Percentiles rank a stretch among this genome's conserved stretches.
These are phyloP conservation scores for Nicotiana benthamiana DNA, from an alignment of 257 asterid genomes.

Conservation along the genomic window DNA sequence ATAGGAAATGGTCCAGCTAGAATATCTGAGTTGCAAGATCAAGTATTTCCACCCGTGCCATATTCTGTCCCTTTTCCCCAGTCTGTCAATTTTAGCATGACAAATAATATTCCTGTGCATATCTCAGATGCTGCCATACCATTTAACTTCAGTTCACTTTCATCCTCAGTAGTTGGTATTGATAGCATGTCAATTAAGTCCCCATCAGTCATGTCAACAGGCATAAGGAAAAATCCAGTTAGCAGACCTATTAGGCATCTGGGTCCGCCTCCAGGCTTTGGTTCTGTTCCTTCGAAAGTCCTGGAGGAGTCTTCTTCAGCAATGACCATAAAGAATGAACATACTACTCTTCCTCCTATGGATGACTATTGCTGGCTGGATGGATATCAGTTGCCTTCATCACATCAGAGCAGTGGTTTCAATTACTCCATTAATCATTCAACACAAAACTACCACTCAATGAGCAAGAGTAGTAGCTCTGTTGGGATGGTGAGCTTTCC, in stretches of 20 bases:
- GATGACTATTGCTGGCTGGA: conserved; percentile 94
- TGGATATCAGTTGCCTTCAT: conserved; percentile 61
- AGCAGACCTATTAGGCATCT: conserved; percentile 74
- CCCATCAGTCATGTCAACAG: conserved; percentile 40
- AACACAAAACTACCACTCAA: conserved; percentile 28
- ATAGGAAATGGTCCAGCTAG: conserved; percentile 42
- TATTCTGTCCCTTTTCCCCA: conserved; percentile 44
- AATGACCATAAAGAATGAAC: conserved; percentile 35
- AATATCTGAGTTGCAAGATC: conserved; percentile 41
- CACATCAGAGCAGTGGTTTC: conserved; percentile 47
- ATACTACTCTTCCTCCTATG: conserved; percentile 27
- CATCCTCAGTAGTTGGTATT: conserved; percentile 33
- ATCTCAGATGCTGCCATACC: conserved; percentile 37
- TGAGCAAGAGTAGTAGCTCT: conserved; percentile 37
- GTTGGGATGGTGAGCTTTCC: conserved; percentile 54
- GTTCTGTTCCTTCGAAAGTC: conserved; percentile 58
- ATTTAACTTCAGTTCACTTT: conserved; percentile 38
- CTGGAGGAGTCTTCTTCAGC: conserved; percentile 40
- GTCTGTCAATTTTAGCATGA: conserved; percentile 25
- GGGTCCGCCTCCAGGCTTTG: conserved; percentile 99
- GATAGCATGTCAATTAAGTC: conserved; percentile 36
- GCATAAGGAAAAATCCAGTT: conserved; percentile 75
- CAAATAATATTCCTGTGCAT: conserved; percentile 28
- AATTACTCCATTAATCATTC: conserved; percentile 36
- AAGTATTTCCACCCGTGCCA: conserved; percentile 39